Evolutionary conservation across 2,329 filamentous ascomycete species (phyloP), one percentile per base, ranked within the genome.

Genomic region (Trichoderma koningii): DNA sequence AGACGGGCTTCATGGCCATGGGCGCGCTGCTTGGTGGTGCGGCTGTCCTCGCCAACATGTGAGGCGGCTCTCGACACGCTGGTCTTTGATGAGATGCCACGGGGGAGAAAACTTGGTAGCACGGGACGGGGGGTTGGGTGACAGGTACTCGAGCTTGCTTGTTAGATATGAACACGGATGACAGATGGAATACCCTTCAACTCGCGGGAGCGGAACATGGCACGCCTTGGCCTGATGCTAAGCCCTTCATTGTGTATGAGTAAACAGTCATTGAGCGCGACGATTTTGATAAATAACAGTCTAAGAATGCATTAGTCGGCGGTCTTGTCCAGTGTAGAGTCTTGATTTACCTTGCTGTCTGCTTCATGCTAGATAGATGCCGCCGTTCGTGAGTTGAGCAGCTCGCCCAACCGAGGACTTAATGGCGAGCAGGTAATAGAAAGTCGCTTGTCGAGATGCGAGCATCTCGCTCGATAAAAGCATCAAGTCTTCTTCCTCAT

Each of bases 11-110:
- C 30, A 69, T 82, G 48, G 80, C 77, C 21, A 72, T 83, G 53
- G 80, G 80, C 38, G 81, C 80, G 26, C 74, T 83, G 65, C 72
- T 82, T 55, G 81, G 80, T 26, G 81, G 80, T 69, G 80, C 78
- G 3, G 81, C 79, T 57, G 65, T 81, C 57, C 68, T 82, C 55
- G 76, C 72, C 70, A 81, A 82, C 75, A 64, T 82, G 70, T 83
- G 80, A 44, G 21, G 15, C 4, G n/a, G 52, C 12, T 34, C 3
- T 14, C 3, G 28, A 44, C 9, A 50, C 30, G 21, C 9, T 21
- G 55, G 9, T n/a, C 10, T 3, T 62, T 6, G 48, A 9, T 30
- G 26, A 34, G 1, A 34, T 34, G 38, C 15, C 34, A 34, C 10
- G 3, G 19, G 19, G 14, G 7, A 3, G 15, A 5, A 38, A 38